Evolutionary conservation across 345 rosid species (phyloP).

Genomic region (Lepidium didymum): DNA sequence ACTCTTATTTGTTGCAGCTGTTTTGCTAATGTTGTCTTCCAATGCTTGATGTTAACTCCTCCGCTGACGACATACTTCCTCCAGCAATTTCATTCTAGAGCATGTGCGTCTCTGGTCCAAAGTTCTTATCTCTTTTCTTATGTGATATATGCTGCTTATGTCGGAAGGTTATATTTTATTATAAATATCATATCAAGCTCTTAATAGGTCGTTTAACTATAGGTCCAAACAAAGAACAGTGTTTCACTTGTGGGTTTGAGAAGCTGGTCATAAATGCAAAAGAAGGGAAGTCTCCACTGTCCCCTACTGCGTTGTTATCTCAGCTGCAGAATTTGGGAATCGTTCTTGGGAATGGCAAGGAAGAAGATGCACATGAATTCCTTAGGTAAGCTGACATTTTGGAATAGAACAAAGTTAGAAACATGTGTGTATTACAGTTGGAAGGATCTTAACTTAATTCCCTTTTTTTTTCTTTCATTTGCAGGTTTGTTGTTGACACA

Average conservation of each 20-base stretch:
- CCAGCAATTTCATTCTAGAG: constrained; percentile 74
- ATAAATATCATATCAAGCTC: not conserved
- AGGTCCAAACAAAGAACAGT: constrained; percentile 78
- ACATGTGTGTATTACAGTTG: not conserved
- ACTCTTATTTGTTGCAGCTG: constrained; percentile 58
- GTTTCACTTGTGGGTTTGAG: constrained; percentile 92
- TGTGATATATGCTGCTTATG: constrained; percentile 11
- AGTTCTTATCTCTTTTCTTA: not conserved
- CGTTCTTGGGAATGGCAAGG: constrained; percentile 73
- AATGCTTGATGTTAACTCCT: constrained; percentile 89
- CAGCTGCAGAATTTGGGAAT: constrained; percentile 64
- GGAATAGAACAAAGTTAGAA: not conserved
- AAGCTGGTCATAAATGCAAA: constrained; percentile 62
- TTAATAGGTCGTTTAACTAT: constrained; percentile 8
- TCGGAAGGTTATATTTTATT: not conserved
- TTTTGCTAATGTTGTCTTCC: constrained; percentile 90
- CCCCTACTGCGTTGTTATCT: constrained; percentile 65
- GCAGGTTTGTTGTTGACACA: constrained; percentile 76
- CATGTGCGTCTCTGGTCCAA: constrained; percentile 46
- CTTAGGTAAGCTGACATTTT: constrained; percentile 50
- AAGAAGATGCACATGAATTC: constrained; percentile 99
- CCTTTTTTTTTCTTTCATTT: not conserved
- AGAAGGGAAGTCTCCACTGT: constrained; percentile 58
- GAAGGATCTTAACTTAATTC: constrained; percentile 1
- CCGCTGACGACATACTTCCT: constrained; percentile 82